Evolutionary conservation across 2,329 filamentous ascomycete species (phyloP), one percentile per base, ranked within the genome.

Genomic region (Cryphonectria naterciae): DNA sequence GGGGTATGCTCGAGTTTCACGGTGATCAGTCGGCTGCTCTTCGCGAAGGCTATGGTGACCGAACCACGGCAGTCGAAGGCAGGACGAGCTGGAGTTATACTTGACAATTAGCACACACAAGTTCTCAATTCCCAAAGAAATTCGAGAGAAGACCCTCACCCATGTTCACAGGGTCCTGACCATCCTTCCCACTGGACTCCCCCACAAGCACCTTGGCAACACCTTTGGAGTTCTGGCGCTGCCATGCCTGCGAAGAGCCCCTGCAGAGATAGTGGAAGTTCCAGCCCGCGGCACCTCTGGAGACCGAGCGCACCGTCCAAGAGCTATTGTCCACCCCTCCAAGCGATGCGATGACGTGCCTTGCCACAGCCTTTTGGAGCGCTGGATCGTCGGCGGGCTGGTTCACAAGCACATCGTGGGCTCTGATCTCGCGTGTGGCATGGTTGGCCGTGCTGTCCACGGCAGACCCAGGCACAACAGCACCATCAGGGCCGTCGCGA

Each of bases 21-120:
- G 15, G 83, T 81, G 54, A 89, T 84, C 11, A 80, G 78, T 43
- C 84, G 83, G 41, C 79, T 82, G 35, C 80, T 81, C 68, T 83
- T 84, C 8, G 83, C 81, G 73, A 90, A 89, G 0, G 81, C 77
- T 60, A 90, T 81, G 2, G 78, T 81, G 25, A 89, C 77, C 0
- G 81, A 80, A 25, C 88, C 88, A 52, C 85, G 83, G 71, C 88
- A 90, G 74, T 90, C 87, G 73, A 89, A 90, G 0, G 87, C 87
- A 67, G 88, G 88, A 19, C 88, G 85, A 39, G 79, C 86, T 87
- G 73, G 41, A 17, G 25, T 46, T 32, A 37, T 25, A 72, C 73
- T 75, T 28, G 75, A 68, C 65, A 64, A 72, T 28, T 22, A 25
- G 67, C 15, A 52, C 13, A n/a, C 37, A n/a, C 25, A 39, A 62